Percentiles rank a stretch among this genome's conserved stretches.
These are phyloP conservation scores for Colletotrichum lentis DNA, from an alignment of 2,329 filamentous ascomycete genomes.

Conservation along the genomic window DNA sequence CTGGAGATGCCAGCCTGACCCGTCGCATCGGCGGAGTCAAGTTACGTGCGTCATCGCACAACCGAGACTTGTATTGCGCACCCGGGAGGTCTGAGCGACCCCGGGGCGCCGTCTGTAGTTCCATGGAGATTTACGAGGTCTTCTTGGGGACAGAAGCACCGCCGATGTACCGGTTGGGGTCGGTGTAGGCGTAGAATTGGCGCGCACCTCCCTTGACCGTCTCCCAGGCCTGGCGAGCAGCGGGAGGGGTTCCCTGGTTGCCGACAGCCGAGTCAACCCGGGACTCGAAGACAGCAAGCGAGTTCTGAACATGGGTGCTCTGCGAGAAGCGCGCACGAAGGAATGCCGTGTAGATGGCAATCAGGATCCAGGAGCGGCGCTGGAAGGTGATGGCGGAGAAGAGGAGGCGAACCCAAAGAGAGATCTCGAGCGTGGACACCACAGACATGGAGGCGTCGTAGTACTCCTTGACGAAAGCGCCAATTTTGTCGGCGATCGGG, in stretches of 20 bases:
- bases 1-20: conserved; percentile 28
- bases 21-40: conserved; percentile 32
- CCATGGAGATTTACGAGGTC: conserved; percentile 48
- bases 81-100: neutral
- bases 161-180: conserved; percentile 76
- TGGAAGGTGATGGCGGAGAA: conserved; percentile 86
- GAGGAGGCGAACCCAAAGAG: conserved; percentile 83
- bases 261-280: conserved; percentile 83
- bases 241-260: conserved; percentile 86
- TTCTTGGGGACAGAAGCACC: conserved; percentile 62
- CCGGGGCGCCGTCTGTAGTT: neutral
- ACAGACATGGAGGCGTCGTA: conserved; percentile 96
- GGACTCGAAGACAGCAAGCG: conserved; percentile 75
- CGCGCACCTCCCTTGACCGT: conserved; percentile 75
- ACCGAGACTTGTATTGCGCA: neutral
- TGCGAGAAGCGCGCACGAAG: conserved; percentile 89
- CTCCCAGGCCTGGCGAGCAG: conserved; percentile 81
- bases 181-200: conserved; percentile 81
- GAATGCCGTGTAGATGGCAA: conserved; percentile 88
- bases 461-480: conserved; percentile 95
- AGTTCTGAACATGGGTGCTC: conserved; percentile 90
- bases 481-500: conserved; percentile 82
- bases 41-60: neutral
- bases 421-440: conserved; percentile 87
- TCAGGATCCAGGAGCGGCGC: conserved; percentile 88